These are phyloP conservation scores for Beauveria pseudobassiana DNA, from an alignment of 2,329 filamentous ascomycete species.

Conservation along the genomic window DNA sequence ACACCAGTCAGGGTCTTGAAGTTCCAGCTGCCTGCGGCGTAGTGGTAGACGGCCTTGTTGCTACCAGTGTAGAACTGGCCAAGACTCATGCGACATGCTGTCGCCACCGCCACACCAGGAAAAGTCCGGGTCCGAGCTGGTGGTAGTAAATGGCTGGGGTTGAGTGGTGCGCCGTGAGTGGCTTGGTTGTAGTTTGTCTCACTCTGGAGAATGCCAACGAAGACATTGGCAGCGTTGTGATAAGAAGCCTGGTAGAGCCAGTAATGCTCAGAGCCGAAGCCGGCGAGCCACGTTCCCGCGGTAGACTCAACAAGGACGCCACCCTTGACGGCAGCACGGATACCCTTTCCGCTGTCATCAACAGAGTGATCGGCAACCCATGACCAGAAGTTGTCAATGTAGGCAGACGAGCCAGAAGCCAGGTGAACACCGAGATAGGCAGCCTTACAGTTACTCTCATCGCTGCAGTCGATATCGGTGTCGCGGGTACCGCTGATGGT, in stretches of 20 bases:
- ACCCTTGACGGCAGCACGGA: constrained; percentile 40
- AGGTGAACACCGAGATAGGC: constrained; percentile 44
- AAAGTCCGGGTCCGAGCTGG: constrained; percentile 37
- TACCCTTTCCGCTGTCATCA: constrained; percentile 39
- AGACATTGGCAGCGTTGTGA: constrained; percentile 39
- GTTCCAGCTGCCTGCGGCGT: constrained; percentile 8
- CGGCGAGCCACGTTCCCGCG: constrained; percentile 42
- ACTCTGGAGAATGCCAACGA: constrained; percentile 42
- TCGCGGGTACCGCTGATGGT: constrained; percentile 36
- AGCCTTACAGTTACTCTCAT: constrained; percentile 33
- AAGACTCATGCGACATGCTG: constrained; percentile 34
- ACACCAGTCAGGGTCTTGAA: constrained; percentile 12
- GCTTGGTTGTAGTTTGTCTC: constrained; percentile 40
- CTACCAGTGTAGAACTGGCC: constrained; percentile 33
- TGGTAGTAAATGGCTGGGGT: constrained; percentile 28
- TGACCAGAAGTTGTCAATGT: constrained; percentile 47
- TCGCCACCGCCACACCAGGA: constrained; percentile 29
- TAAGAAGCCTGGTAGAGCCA: constrained; percentile 52
- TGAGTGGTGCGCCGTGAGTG: constrained; percentile 26
- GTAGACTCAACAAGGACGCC: constrained; percentile 39
- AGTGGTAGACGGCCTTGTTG: constrained; percentile 6
- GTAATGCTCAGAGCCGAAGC: constrained; percentile 45
- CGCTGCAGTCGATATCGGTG: constrained; percentile 30
- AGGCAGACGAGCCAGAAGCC: constrained; percentile 34
- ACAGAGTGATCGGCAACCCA: constrained; percentile 40